phyloP scores from a whole-genome alignment of 306 rosid species.

The Carpinus fangiana region DNA sequence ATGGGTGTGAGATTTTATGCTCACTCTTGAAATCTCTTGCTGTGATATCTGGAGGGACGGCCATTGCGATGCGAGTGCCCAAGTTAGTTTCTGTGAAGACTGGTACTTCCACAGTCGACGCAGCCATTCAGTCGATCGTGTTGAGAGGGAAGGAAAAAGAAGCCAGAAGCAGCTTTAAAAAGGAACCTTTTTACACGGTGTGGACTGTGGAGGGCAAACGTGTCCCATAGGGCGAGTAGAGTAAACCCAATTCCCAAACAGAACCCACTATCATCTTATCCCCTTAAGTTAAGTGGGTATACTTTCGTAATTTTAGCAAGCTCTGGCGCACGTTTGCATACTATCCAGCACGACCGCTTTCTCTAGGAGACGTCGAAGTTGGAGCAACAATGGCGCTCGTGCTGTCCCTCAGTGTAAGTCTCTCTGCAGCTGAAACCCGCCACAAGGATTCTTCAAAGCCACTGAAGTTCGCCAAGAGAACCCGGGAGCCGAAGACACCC shows the following conservation, averaged over 20 bases:
- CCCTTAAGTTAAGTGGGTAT: too few relatives aligned
- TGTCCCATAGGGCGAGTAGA: neutral
- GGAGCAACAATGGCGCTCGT: constrained; percentile 48
- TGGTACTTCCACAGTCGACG: constrained; percentile 36
- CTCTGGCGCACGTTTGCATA: neutral
- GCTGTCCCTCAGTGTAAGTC: constrained; percentile 27
- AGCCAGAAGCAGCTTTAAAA: neutral
- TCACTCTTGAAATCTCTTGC: constrained; percentile 67
- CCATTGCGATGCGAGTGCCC: constrained; percentile 69
- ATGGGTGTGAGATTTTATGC: neutral
- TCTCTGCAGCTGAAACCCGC: constrained; percentile 18
- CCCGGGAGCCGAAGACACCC: constrained; percentile 29
- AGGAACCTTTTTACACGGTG: neutral
- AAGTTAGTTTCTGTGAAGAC: constrained; percentile 68
- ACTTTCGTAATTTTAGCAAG: neutral
- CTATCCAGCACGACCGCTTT: neutral
- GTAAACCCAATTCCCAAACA: neutral
- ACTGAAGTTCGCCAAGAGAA: constrained; percentile 33
- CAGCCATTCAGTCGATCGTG: constrained; percentile 9
- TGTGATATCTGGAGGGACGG: constrained; percentile 48
- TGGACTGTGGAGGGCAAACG: neutral
- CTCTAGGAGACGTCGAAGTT: neutral
- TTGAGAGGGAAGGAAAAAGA: neutral
- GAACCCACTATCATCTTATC: neutral
- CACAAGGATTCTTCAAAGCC: constrained; percentile 39